Evolutionary conservation across 163 green algal species (phyloP).

Genomic region (Trebouxia gelatinosa): DNA sequence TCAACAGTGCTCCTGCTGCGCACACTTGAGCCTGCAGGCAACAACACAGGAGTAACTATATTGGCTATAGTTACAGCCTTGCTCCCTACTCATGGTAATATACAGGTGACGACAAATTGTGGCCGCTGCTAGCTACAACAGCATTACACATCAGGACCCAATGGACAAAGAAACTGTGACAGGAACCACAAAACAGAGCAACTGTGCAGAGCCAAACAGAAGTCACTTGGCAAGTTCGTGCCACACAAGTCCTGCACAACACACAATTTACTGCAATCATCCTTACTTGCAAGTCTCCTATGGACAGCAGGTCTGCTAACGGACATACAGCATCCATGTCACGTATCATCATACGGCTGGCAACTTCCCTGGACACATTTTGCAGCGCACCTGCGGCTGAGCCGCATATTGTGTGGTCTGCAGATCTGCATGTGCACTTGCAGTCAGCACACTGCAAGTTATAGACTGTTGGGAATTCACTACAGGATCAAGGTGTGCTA

Average conservation of each 20-base stretch:
- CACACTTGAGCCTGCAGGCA: constrained; percentile 50
- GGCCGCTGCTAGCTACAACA: neutral
- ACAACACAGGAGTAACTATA: too few relatives aligned
- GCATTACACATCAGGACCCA: neutral
- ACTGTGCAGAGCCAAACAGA: neutral
- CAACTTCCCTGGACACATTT: constrained; percentile 73
- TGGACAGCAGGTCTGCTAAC: constrained; percentile 52
- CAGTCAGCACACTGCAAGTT: neutral
- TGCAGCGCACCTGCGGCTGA: constrained; percentile 71
- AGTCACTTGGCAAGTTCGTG: too few relatives aligned
- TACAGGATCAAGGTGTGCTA: neutral
- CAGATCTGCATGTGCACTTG: neutral
- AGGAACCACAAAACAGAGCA: neutral
- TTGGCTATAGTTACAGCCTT: too few relatives aligned
- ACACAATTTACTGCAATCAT: too few relatives aligned
- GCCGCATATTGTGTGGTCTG: constrained; percentile 31
- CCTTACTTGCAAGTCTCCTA: constrained; percentile 40
- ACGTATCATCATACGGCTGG: constrained; percentile 61
- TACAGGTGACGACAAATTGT: neutral
- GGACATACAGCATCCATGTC: constrained; percentile 51
- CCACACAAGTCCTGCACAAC: too few relatives aligned
- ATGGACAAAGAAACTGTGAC: neutral
- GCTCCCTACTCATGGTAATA: too few relatives aligned
- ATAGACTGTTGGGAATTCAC: neutral
- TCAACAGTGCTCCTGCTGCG: constrained; percentile 64